phyloP scores from a whole-genome alignment of 805 yeast species.

The Wickerhamiella azymoides region DNA sequence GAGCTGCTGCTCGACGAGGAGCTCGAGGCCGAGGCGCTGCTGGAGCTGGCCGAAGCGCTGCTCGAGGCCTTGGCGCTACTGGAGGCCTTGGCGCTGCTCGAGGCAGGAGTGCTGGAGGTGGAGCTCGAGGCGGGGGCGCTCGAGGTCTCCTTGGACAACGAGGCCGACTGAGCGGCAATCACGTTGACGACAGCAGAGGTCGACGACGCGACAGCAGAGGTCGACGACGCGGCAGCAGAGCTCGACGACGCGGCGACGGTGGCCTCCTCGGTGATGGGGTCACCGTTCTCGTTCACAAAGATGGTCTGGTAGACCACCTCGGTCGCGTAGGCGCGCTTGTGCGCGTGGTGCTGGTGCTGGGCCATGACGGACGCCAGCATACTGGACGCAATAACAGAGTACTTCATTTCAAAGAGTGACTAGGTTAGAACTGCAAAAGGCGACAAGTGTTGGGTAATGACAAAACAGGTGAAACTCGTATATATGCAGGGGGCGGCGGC shows the following conservation, averaged over 20 bases:
- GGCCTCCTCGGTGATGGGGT: slow-evolving; percentile 27
- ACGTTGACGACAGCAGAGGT: slow-evolving; percentile 12
- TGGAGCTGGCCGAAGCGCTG: no score
- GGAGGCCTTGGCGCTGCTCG: slow-evolving; percentile 18
- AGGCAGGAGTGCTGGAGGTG: slow-evolving; percentile 16
- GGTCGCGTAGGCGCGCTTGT: slow-evolving; percentile 34
- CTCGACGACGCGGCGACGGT: slow-evolving; percentile 20
- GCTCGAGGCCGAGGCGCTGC: slow-evolving; percentile 20
- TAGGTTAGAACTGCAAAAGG: slow-evolving; percentile 6
- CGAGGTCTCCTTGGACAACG: slow-evolving; percentile 14
- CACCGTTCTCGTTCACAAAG: slow-evolving; percentile 29
- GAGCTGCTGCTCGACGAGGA: slow-evolving; percentile 23
- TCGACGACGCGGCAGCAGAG: slow-evolving; percentile 17
- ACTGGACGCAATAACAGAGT: slow-evolving; percentile 8
- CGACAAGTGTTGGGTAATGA: not conserved
- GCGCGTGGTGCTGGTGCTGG: slow-evolving; percentile 38
- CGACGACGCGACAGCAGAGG: slow-evolving; percentile 14
- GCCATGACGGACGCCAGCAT: slow-evolving; percentile 25
- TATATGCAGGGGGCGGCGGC: not conserved
- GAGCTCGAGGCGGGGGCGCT: slow-evolving; percentile 11
- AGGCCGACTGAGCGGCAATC: slow-evolving; percentile 8
- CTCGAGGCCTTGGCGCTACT: slow-evolving; percentile 20
- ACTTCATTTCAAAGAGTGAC: slow-evolving; percentile 9
- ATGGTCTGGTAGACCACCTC: slow-evolving; percentile 36
- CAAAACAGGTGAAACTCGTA: not conserved